Evolutionary conservation across 2,329 filamentous ascomycete species (phyloP), one percentile per base, ranked within the genome.

Genomic region (Aureobasidium vineae): DNA sequence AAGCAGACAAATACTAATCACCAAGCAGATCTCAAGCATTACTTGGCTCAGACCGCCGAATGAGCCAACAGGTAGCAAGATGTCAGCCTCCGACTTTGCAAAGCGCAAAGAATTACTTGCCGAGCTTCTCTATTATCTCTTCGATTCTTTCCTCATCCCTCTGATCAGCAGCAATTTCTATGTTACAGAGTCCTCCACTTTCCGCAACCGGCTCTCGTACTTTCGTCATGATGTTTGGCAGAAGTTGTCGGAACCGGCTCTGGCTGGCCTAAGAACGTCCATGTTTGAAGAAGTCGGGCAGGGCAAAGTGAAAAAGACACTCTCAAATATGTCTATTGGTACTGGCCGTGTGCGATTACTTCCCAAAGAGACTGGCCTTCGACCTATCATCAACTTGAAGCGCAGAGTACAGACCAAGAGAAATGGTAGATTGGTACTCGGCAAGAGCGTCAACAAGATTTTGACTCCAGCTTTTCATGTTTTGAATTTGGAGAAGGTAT

Each of bases 151-250:
- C 26, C 75, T 99, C 66, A 90, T 98, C 71, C 94, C 95, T 11
- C 82, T 99, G 8, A 85, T 98, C 56, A 87, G 91, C 40, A 88
- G 86, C 69, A 93, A 95, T 73, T 99, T 99, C 73, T 94, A 98
- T 74, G 90, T 97, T 43, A 99, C 95, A 0, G 95, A 99, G 76
- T 95, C 92, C 0, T 92, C 87, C 69, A 82, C 83, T 1, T 87
- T 97, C 73, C 88, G 89, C 19, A 92, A 95, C 72, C 86, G 87
- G 33, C 79, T 98, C 0, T 97, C 96, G 76, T 99, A 92, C 78
- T 98, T 97, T 75, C 90, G 94, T 4, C 95, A 99, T 70, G 95
- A 99, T 76, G 83, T 95, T 11, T 99, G 95, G 95, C 86, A 85
- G 60, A 83, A 83, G 47, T 77, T 98, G 40, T 86, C 89, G 1